phyloP scores from a whole-genome alignment of 129 eudicot species.

The Solidago caesia region DNA sequence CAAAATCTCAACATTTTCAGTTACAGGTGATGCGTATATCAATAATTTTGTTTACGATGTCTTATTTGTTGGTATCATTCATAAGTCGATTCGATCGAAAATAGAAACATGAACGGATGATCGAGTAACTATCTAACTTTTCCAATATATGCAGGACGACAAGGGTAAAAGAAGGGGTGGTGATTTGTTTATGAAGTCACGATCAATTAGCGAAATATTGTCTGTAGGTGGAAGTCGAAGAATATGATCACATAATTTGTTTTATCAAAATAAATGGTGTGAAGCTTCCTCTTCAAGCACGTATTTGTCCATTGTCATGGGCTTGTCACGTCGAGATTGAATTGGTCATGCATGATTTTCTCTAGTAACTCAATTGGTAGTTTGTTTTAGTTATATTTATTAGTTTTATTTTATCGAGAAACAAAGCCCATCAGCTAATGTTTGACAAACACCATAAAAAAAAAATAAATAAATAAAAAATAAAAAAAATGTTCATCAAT shows the following conservation, averaged over 20 bases:
- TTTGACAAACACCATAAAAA: no score
- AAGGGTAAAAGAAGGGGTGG: constrained; percentile 33
- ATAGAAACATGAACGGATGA: background rate
- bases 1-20: constrained; percentile 45
- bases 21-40: constrained; percentile 47
- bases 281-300: no score
- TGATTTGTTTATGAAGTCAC: constrained; percentile 20
- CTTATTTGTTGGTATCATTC: constrained; percentile 3
- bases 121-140: background rate
- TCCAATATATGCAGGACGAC: constrained; percentile 16
- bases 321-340: no score
- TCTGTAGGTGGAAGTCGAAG: constrained; percentile 32
- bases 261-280: background rate
- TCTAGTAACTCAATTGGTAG: no score
- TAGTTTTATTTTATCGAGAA: no score
- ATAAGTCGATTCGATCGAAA: no score
- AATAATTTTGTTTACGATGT: background rate
- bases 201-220: constrained; percentile 21
- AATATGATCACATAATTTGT: constrained; percentile 6
- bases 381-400: no score
- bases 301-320: no score
- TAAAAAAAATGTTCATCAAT: no score
- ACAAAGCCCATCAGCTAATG: no score
- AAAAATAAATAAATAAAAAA: no score
- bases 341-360: no score